Conservation (phyloP, 495 filamentous ascomycete genomes). For the Daldinia loculata region DNA sequence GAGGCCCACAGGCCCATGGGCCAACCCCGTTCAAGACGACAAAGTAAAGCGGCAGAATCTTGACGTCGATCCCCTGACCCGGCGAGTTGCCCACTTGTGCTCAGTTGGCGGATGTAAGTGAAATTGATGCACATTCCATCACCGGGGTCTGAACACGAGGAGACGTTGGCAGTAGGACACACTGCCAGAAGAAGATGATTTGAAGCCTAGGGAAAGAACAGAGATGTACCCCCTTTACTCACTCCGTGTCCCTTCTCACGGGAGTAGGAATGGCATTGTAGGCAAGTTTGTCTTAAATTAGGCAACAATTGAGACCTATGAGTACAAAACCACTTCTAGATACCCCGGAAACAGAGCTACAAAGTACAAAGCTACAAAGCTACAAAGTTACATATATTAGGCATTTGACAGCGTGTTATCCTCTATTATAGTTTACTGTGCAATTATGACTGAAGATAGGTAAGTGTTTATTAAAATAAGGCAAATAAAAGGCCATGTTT, state of each 20-base stretch:
- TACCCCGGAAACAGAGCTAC: background rate
- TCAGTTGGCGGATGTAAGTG: background rate
- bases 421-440: background rate
- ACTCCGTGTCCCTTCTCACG: background rate
- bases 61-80: background rate
- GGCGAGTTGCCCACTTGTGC: background rate
- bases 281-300: background rate
- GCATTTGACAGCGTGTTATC: background rate
- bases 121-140: background rate
- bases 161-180: background rate
- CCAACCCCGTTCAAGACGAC: background rate
- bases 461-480: background rate
- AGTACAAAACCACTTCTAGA: background rate
- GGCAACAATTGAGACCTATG: background rate
- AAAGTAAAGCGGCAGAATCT: background rate
- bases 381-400: background rate
- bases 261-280: background rate
- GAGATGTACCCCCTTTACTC: background rate
- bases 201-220: background rate
- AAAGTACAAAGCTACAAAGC: background rate
- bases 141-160: background rate
- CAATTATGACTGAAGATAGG: background rate
- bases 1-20: background rate
- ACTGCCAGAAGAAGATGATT: background rate
- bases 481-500: background rate